Evolutionary conservation across 805 yeast genomes (phyloP), one percentile per base, ranked within the genome.

Genomic region (Priceomyces fermenticarens): DNA sequence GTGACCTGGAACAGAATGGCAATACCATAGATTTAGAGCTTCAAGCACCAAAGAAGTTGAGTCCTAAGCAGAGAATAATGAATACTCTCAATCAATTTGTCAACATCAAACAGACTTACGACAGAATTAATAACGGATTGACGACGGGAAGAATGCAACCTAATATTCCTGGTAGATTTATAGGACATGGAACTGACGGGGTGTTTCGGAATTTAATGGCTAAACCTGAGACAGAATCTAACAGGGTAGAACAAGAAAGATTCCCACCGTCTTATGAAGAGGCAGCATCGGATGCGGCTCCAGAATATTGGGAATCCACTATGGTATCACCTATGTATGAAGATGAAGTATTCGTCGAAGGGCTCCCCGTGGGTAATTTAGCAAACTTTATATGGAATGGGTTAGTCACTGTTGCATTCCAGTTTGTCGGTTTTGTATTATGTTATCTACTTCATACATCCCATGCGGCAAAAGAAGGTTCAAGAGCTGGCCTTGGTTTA

Each of bases 381-480:
- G 80, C 95, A 29, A 88, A 87, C 55, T 83, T 90, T 53, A 63
- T 87, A 4, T 91, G 99, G 98, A 91, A 90, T 63, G 73, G 81
- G 50, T 73, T 88, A 50, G 95, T 93, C 2, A 81, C 96, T 16
- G 75, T 88, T n/a, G 84, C 95, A 31, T 93, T 93, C 70, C 97
- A 91, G 63, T 87, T 86, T 59, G 84, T 91, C 26, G 99, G 99
- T 3, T 93, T 93, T 63, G 72, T 93, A 32, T 72, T 91, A 41
- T 90, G 98, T 6, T 93, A 90, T 58, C 67, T 91, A 34, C 70
- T 93, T 40, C 98, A 93, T 63, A 91, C 98, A 0, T 87, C 97
- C 2, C 99, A 93, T 59, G 97, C 98, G 4, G 96, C 97, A 3
- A 88, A 88, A 58, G 90, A 90, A 55, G 99, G 99, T 2, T 84